Conservation (phyloP, 805 yeast species). For the Scheffersomyces stipitis region DNA sequence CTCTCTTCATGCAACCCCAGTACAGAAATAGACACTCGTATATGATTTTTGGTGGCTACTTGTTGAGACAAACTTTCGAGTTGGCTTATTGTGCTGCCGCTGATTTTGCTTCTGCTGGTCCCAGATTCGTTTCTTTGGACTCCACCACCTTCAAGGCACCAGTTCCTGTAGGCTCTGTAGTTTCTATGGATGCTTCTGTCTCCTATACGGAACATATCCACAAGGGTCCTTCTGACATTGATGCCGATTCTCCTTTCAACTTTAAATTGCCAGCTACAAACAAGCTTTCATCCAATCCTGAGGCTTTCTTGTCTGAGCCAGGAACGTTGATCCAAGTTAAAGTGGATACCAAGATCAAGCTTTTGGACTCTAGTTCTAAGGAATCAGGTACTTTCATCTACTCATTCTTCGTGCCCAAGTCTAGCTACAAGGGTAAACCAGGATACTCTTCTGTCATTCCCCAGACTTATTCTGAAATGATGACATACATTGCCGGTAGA, state of each 20-base stretch:
- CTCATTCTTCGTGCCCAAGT: conserved; percentile 81
- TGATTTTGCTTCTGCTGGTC: conserved; percentile 79
- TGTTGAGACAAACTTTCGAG: conserved; percentile 89
- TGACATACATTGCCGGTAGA: conserved; percentile 85
- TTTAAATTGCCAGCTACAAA: conserved; percentile 62
- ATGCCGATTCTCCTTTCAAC: conserved; percentile 40
- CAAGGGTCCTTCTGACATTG: conserved; percentile 22
- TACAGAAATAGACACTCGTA: conserved; percentile 92
- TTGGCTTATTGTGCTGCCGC: conserved; percentile 93
- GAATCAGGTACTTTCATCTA: conserved; percentile 87
- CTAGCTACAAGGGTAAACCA: conserved; percentile 43
- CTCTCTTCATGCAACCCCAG: conserved; percentile 94
- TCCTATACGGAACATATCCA: conserved; percentile 84
- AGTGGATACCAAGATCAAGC: conserved; percentile 78
- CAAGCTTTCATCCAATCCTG: conserved; percentile 46
- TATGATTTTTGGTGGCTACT: conserved; percentile 94
- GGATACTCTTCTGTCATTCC: conserved; percentile 82
- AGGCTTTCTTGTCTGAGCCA: conserved; percentile 66
- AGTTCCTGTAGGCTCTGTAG: conserved; percentile 91
- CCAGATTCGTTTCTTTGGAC: conserved; percentile 86
- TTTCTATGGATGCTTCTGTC: conserved; percentile 77
- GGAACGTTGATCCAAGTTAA: conserved; percentile 89
- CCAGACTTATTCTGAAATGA: conserved; percentile 87
- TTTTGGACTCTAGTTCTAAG: conserved; percentile 59
- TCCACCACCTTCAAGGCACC: conserved; percentile 91